These are phyloP conservation scores for Micromonas commoda DNA, from an alignment of 139 green algal genomes.

Conservation along the genomic window DNA sequence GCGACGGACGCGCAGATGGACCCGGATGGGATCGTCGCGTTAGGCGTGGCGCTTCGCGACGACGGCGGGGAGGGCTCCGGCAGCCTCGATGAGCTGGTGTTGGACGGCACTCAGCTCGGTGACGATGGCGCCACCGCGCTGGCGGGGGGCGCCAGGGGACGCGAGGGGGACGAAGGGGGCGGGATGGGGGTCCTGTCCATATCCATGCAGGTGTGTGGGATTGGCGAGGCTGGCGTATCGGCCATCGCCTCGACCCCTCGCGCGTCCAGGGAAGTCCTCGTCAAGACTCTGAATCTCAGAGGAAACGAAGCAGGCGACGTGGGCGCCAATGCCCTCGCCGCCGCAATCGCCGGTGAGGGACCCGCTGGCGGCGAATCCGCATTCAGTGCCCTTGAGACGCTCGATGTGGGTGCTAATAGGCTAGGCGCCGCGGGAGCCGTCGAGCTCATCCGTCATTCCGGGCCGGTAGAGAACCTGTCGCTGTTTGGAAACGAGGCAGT, in stretches of 20 bases:
- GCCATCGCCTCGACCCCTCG: too few relatives aligned
- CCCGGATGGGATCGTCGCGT: neutral
- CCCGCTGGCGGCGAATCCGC: too few relatives aligned
- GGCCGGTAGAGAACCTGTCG: neutral
- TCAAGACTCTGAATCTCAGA: neutral
- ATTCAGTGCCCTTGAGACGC: too few relatives aligned
- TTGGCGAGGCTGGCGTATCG: neutral
- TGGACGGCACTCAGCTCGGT: constrained; percentile 6
- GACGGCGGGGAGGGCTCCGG: neutral
- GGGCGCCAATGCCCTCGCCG: neutral
- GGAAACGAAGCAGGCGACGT: neutral
- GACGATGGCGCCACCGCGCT: neutral
- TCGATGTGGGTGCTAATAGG: neutral
- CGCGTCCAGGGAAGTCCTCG: neutral
- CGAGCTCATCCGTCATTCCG: neutral
- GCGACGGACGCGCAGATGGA: neutral
- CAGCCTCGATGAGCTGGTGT: neutral
- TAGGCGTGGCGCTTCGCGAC: neutral
- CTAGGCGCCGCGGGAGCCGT: neutral
- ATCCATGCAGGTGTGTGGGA: neutral
- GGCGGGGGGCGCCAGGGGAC: neutral
- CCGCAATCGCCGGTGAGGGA: too few relatives aligned
- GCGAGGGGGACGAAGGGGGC: neutral
- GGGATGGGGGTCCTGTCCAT: neutral
- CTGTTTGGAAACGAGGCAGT: constrained; percentile 5